phyloP scores from a whole-genome alignment of 257 asterid genomes.

The Scutellaria baicalensis region DNA sequence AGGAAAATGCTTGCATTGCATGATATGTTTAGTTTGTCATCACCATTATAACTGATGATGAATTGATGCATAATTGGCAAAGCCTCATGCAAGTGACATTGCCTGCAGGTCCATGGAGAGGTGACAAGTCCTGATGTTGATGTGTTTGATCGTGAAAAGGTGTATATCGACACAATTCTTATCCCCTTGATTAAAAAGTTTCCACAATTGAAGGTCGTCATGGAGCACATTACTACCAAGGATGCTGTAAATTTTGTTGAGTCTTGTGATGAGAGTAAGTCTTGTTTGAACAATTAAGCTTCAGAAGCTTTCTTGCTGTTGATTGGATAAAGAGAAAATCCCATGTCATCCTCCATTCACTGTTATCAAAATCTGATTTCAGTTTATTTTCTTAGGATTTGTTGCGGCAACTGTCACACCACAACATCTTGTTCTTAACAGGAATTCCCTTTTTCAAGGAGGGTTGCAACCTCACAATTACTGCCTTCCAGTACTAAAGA shows the following conservation, averaged over 20 bases:
- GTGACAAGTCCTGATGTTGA: slow-evolving; percentile 79
- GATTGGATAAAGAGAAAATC: background rate
- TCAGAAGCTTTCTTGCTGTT: background rate
- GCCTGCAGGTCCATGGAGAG: slow-evolving; percentile 88
- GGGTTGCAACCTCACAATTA: slow-evolving; percentile 89
- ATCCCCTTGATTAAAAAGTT: slow-evolving; percentile 59
- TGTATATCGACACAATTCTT: slow-evolving; percentile 69
- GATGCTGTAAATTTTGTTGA: slow-evolving; percentile 81
- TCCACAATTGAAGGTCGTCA: slow-evolving; percentile 77
- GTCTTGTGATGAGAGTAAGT: slow-evolving; percentile 70
- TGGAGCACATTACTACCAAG: slow-evolving; percentile 93
- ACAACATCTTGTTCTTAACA: slow-evolving; percentile 84
- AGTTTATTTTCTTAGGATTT: slow-evolving; percentile 38
- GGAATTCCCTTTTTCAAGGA: slow-evolving; percentile 92
- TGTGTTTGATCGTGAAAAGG: slow-evolving; percentile 90
- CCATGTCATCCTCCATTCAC: background rate
- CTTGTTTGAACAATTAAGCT: background rate
- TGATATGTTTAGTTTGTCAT: background rate
- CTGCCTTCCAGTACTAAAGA: slow-evolving; percentile 89
- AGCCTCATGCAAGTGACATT: background rate
- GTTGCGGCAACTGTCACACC: slow-evolving; percentile 98
- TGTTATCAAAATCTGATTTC: slow-evolving; percentile 1
- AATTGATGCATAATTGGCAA: background rate
- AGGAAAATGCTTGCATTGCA: background rate
- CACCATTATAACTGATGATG: background rate